Evolutionary conservation across 2,329 filamentous ascomycete species (phyloP), one percentile per base, ranked within the genome.

Genomic region (Exophiala calicioides): DNA sequence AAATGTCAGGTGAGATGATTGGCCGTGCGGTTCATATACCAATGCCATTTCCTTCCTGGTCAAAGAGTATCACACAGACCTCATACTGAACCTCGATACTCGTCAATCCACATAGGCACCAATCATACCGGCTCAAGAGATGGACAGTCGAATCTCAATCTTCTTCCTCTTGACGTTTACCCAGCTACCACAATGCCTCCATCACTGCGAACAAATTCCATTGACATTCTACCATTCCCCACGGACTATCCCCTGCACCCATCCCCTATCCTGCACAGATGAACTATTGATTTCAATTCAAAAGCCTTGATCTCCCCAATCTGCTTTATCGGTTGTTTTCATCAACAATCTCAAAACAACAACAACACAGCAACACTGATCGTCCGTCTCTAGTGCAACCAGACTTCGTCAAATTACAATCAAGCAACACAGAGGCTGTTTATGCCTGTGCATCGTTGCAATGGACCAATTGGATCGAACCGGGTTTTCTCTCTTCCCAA

Each of bases 291-390:
- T 31, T 42, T 26, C 27, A 19, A 39, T 50, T 50, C 19, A 50
- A 46, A 50, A 50, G 42, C 47, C 43, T 37, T 41, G 47, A 35
- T 41, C 31, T 38, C 30, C 47, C 47, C 47, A 50, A 50, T 50
- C 47, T 50, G 6, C 47, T 42, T 43, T 50, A 50, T 50, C 47
- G 47, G 46, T 50, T 50, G 47, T 45, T 46, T 35, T 37, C 32
- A 46, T 41, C 42, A 50, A 41, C 47, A 40, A 35, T 32, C 26
- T 40, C 40, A 23, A 35, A 39, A 46, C 47, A 44, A 50, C 47
- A 50, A 50, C 35, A 50, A 50, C 47, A 50, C 16, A 43, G 32
- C 37, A 50, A 36, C 47, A 45, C 32, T 35, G 47, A 42, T 50
- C 47, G 23, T 15, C 29, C 21, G 18, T 26, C 20, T 37, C 26